Evolutionary conservation across 148 eudicot species (phyloP).

Genomic region (Rhododendron ovatum): DNA sequence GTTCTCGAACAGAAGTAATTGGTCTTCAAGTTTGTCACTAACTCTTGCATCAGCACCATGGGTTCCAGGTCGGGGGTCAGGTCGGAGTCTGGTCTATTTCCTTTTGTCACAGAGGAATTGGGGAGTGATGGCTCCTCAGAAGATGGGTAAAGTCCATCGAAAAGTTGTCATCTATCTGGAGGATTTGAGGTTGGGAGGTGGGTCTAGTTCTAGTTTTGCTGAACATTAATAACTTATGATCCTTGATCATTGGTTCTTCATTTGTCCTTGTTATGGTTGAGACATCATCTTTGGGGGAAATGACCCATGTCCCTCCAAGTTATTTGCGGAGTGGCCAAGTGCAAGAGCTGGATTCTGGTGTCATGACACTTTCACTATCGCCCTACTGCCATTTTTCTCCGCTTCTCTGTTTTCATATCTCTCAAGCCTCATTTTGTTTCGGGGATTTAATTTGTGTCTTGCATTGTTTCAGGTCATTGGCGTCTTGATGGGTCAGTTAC

Average conservation of each 20-base stretch:
- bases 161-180: neutral
- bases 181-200: neutral
- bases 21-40: constrained; percentile 53
- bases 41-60: constrained; percentile 45
- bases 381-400: neutral
- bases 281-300: constrained; percentile 4
- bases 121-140: constrained; percentile 6
- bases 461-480: constrained; percentile 17
- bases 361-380: constrained; percentile 4
- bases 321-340: constrained; percentile 5
- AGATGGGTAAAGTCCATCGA: constrained; percentile 5
- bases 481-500: constrained; percentile 2
- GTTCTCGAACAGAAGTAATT: constrained; percentile 51
- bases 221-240: neutral
- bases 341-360: constrained; percentile 5
- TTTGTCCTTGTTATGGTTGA: neutral
- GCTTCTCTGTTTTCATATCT: neutral
- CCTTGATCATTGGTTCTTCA: constrained; percentile 5
- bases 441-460: constrained; percentile 6
- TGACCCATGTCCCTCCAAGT: constrained; percentile 10
- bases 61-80: constrained; percentile 26
- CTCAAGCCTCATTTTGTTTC: neutral
- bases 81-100: constrained; percentile 24
- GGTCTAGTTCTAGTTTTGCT: constrained; percentile 1
- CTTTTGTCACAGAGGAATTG: constrained; percentile 11